Percentiles rank a stretch among this genome's conserved stretches.
These are phyloP conservation scores for Fusarium avenaceum DNA, from an alignment of 2,329 filamentous ascomycete genomes.

Conservation along the genomic window DNA sequence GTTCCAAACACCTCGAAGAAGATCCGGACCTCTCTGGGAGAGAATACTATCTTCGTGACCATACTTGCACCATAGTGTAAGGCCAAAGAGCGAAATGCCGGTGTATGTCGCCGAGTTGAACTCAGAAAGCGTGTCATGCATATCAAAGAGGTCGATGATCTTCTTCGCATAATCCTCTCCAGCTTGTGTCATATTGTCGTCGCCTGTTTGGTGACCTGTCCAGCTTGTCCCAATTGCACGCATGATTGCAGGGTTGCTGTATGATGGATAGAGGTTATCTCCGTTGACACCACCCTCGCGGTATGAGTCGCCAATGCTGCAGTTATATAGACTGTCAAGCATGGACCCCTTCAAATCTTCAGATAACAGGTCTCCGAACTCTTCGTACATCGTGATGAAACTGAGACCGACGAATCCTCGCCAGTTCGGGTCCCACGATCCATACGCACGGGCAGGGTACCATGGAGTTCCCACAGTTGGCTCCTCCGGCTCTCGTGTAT, in stretches of 20 bases:
- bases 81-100: constrained; percentile 69
- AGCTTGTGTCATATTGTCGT: constrained; percentile 68
- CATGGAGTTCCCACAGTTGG: constrained; percentile 20
- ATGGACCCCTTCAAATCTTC: constrained; percentile 13
- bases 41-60: constrained; percentile 55
- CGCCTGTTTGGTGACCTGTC: constrained; percentile 64
- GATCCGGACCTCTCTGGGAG: constrained; percentile 61
- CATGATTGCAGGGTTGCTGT: constrained; percentile 72
- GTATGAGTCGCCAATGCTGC: constrained; percentile 26
- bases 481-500: constrained; percentile 22
- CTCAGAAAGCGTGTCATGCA: constrained; percentile 68
- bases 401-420: constrained; percentile 24
- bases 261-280: constrained; percentile 72
- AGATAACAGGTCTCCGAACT: constrained; percentile 16
- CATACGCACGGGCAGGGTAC: constrained; percentile 25
- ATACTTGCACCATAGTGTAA: constrained; percentile 68
- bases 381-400: constrained; percentile 32
- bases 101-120: constrained; percentile 73
- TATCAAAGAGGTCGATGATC: constrained; percentile 67
- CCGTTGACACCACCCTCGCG: constrained; percentile 69
- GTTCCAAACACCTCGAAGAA: constrained; percentile 66
- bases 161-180: constrained; percentile 68
- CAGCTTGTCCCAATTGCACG: constrained; percentile 69
- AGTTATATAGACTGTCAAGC: constrained; percentile 20
- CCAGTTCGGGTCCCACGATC: constrained; percentile 33